phyloP scores from a whole-genome alignment of 2,329 filamentous ascomycete species.

The Colletotrichum costaricense region DNA sequence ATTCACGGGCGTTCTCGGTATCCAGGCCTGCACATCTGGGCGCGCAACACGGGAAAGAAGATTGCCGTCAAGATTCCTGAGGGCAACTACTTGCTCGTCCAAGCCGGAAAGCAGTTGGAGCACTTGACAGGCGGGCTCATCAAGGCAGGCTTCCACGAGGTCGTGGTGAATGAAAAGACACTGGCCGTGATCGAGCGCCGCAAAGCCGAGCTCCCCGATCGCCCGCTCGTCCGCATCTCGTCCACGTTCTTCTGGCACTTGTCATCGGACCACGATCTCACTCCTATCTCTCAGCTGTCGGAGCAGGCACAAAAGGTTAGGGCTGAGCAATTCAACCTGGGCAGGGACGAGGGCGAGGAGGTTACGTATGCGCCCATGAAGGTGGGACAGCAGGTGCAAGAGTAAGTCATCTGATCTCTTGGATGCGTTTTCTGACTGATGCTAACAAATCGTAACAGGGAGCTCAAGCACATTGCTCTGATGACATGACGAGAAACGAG shows the following conservation, averaged over 20 bases:
- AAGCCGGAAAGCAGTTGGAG: slow-evolving; percentile 73
- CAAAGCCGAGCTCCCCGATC: slow-evolving; percentile 52
- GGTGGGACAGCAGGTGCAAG: slow-evolving; percentile 69
- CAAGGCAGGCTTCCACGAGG: slow-evolving; percentile 72
- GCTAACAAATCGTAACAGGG: slow-evolving; percentile 44
- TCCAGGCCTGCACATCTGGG: slow-evolving; percentile 72
- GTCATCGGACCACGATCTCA: slow-evolving; percentile 65
- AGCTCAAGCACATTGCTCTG: slow-evolving; percentile 65
- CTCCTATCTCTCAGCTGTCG: slow-evolving; percentile 60
- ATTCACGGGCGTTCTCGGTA: slow-evolving; percentile 73
- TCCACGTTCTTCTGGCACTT: slow-evolving; percentile 73
- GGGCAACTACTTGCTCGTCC: slow-evolving; percentile 69
- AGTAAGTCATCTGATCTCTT: slow-evolving; percentile 49
- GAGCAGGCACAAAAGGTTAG: slow-evolving; percentile 57
- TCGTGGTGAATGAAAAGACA: slow-evolving; percentile 67
- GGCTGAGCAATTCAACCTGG: slow-evolving; percentile 58
- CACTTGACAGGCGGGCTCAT: slow-evolving; percentile 70
- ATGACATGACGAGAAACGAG: slow-evolving; percentile 45
- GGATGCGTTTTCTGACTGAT: not conserved
- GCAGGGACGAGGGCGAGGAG: slow-evolving; percentile 65
- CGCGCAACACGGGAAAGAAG: slow-evolving; percentile 69
- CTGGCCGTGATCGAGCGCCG: slow-evolving; percentile 58
- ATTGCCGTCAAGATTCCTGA: slow-evolving; percentile 69
- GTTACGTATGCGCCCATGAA: slow-evolving; percentile 64
- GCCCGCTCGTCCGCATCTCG: slow-evolving; percentile 67